Percentiles rank a stretch among this genome's conserved stretches.
Evolutionary conservation across 192 early-diverging fungal genomes (phyloP).

Genomic region (Rhizoclosmatium globosum): DNA sequence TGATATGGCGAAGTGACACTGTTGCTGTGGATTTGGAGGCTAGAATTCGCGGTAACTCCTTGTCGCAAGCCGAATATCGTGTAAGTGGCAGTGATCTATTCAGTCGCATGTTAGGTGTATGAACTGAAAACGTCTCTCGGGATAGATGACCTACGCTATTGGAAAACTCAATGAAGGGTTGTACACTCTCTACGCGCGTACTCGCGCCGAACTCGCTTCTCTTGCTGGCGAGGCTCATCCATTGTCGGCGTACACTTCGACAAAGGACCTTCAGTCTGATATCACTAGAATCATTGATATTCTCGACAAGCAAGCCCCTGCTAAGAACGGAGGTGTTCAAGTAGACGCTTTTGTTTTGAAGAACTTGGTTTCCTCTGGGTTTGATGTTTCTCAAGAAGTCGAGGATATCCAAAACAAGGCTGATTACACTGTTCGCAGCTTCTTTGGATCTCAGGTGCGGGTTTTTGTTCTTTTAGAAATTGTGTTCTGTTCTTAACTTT

Average conservation of each 20-base stretch:
- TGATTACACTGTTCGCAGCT: constrained; percentile 39
- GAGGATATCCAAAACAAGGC: constrained; percentile 45
- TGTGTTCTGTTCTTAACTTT: neutral
- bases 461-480: neutral
- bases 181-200: constrained; percentile 38
- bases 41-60: constrained; percentile 35
- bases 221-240: constrained; percentile 26
- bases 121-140: neutral
- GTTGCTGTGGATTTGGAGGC: constrained; percentile 38
- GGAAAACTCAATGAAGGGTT: constrained; percentile 55
- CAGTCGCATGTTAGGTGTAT: neutral
- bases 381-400: constrained; percentile 40
- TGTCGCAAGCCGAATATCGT: constrained; percentile 48
- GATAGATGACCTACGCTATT: constrained; percentile 51
- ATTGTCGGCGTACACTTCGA: constrained; percentile 20
- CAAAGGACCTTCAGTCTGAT: constrained; percentile 41
- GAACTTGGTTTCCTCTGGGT: constrained; percentile 46
- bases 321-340: constrained; percentile 12
- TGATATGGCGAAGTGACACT: constrained; percentile 41
- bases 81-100: neutral
- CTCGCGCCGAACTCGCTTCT: constrained; percentile 29
- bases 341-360: constrained; percentile 48
- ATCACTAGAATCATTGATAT: constrained; percentile 37
- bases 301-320: constrained; percentile 38
- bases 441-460: constrained; percentile 43